phyloP scores from a whole-genome alignment of 2,329 filamentous ascomycete species.

The Xylariaceae sp. region DNA sequence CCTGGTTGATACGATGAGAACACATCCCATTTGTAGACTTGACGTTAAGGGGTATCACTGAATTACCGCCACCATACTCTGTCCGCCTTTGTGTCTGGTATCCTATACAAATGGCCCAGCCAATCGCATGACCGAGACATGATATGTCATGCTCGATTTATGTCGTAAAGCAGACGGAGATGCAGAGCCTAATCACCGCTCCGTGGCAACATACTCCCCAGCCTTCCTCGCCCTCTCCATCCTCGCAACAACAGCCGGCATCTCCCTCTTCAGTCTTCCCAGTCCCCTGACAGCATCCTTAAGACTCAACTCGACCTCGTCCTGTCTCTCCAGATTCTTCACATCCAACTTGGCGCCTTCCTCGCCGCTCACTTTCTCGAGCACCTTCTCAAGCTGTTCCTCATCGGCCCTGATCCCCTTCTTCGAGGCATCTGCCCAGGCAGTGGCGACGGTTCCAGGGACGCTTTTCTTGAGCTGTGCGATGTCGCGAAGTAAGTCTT shows the following conservation, averaged over 20 bases:
- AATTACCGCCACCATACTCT: too few relatives aligned
- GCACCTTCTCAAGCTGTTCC: conserved; percentile 36
- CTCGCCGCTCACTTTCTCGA: conserved; percentile 9
- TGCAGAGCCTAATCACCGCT: conserved; percentile 34
- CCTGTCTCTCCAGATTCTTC: conserved; percentile 43
- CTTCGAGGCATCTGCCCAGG: conserved; percentile 41
- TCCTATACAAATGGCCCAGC: too few relatives aligned
- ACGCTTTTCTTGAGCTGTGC: conserved; percentile 56
- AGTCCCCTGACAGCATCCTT: conserved; percentile 48
- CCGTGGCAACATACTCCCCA: conserved; percentile 55
- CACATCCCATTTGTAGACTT: too few relatives aligned
- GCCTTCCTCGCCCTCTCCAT: conserved; percentile 64
- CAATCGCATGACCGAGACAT: too few relatives aligned
- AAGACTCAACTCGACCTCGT: conserved; percentile 46
- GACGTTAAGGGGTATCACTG: too few relatives aligned
- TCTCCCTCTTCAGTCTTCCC: conserved; percentile 53
- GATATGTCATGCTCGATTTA: too few relatives aligned
- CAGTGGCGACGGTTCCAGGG: conserved; percentile 43
- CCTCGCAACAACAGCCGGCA: conserved; percentile 61
- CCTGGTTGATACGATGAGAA: too few relatives aligned
- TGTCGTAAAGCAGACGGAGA: too few relatives aligned
- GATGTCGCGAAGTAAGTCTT: conserved; percentile 63
- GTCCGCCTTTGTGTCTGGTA: too few relatives aligned
- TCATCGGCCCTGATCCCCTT: conserved; percentile 47
- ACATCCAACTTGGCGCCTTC: conserved; percentile 29